Evolutionary conservation across 2,329 filamentous ascomycete genomes (phyloP).

Genomic region (Aspergillus neotritici): DNA sequence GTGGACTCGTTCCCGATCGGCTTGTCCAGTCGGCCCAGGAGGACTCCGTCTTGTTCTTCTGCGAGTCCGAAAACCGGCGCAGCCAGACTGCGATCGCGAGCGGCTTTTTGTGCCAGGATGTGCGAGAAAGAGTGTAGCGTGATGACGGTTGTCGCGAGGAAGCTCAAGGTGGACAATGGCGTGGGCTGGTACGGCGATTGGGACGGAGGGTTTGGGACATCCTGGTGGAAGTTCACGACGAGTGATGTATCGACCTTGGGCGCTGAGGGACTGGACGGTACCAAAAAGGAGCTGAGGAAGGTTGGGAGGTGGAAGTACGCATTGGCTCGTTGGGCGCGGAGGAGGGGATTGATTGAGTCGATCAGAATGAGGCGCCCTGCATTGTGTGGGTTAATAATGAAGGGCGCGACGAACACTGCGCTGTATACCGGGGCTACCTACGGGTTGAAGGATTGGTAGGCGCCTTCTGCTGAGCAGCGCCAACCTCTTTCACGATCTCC

Average conservation of each 20-base stretch:
- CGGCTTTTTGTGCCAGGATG: slow-evolving; percentile 66
- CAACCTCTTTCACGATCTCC: slow-evolving; percentile 56
- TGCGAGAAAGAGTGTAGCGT: slow-evolving; percentile 68
- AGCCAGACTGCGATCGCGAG: slow-evolving; percentile 66
- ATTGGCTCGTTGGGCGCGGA: slow-evolving; percentile 33
- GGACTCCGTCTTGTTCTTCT: slow-evolving; percentile 70
- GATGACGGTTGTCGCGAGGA: slow-evolving; percentile 84
- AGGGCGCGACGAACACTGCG: neutral
- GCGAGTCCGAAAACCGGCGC: slow-evolving; percentile 73
- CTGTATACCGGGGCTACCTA: slow-evolving; percentile 15
- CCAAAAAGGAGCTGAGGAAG: slow-evolving; percentile 65
- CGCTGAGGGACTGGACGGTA: slow-evolving; percentile 41
- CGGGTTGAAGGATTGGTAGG: slow-evolving; percentile 21
- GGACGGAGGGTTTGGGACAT: slow-evolving; percentile 57
- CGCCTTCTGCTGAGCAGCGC: slow-evolving; percentile 32
- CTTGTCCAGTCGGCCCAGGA: slow-evolving; percentile 57
- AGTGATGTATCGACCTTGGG: slow-evolving; percentile 55
- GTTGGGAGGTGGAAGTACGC: slow-evolving; percentile 55
- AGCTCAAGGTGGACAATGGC: slow-evolving; percentile 66
- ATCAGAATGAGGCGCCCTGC: slow-evolving; percentile 69
- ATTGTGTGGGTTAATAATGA: slow-evolving; percentile 9
- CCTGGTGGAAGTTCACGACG: slow-evolving; percentile 74
- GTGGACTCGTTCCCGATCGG: slow-evolving; percentile 32
- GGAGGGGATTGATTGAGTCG: slow-evolving; percentile 69
- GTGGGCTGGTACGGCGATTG: slow-evolving; percentile 50